These are phyloP conservation scores for Paraphoma sp. DNA, from an alignment of 2,329 filamentous ascomycete genomes.

Conservation along the genomic window DNA sequence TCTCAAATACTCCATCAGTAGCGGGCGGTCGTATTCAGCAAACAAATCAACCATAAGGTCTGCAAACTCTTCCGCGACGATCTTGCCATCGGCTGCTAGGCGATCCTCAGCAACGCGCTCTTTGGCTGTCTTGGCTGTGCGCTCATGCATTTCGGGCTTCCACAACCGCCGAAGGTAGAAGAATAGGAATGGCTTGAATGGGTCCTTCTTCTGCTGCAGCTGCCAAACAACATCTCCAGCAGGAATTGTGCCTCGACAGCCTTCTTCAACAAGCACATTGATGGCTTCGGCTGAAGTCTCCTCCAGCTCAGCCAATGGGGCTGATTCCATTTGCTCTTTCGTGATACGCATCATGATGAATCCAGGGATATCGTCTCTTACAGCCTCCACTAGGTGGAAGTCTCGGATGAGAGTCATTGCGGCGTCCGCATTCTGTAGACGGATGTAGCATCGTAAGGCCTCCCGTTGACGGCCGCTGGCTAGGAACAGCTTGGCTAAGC, in stretches of 20 bases:
- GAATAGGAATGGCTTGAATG: conserved; percentile 77
- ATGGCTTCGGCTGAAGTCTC: conserved; percentile 84
- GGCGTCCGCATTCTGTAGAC: conserved; percentile 87
- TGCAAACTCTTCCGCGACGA: conserved; percentile 83
- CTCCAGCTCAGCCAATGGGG: conserved; percentile 74
- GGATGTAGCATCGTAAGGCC: conserved; percentile 87
- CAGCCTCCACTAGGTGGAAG: conserved; percentile 86
- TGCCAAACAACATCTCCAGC: conserved; percentile 80
- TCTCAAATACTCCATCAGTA: conserved; percentile 88
- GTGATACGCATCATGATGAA: conserved; percentile 89
- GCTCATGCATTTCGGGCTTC: conserved; percentile 71
- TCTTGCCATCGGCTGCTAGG: conserved; percentile 63
- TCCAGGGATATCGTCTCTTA: conserved; percentile 87
- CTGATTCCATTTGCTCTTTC: conserved; percentile 69
- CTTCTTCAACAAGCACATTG: conserved; percentile 85
- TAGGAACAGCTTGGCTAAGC: conserved; percentile 83
- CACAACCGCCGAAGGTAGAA: conserved; percentile 91
- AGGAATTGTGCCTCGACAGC: conserved; percentile 83
- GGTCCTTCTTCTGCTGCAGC: conserved; percentile 60
- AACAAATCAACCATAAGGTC: conserved; percentile 88
- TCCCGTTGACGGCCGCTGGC: conserved; percentile 82
- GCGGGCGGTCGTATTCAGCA: conserved; percentile 76
- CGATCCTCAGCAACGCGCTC: conserved; percentile 49
- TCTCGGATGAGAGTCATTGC: conserved; percentile 87
- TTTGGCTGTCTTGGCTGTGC: conserved; percentile 43